These are phyloP conservation scores for Tolypocladium pustulatum DNA, from an alignment of 2,329 filamentous ascomycete genomes.

Conservation along the genomic window DNA sequence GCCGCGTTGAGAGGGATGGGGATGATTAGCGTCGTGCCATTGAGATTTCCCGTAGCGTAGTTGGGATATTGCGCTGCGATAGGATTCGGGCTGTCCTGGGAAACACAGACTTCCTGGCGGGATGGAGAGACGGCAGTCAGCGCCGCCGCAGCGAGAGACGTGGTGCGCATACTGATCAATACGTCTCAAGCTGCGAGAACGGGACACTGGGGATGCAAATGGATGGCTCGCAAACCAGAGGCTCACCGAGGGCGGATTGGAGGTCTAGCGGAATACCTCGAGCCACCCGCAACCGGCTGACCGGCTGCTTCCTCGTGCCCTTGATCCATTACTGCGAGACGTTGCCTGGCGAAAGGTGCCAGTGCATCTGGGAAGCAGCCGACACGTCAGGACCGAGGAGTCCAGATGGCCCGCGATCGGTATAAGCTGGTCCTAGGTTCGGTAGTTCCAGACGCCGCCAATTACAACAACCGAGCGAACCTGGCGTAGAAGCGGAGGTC, in stretches of 20 bases:
- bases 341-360: no score
- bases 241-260: background rate
- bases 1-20: constrained; percentile 38
- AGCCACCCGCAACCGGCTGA: no score
- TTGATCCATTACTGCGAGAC: no score
- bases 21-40: constrained; percentile 40
- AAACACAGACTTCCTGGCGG: background rate
- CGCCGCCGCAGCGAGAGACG: background rate
- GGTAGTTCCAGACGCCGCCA: background rate
- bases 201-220: background rate
- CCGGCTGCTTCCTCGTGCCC: no score
- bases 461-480: background rate
- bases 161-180: background rate
- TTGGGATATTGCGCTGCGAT: constrained; percentile 34
- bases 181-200: background rate
- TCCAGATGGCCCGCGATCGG: background rate
- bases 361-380: background rate
- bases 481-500: background rate
- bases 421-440: background rate
- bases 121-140: background rate
- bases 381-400: background rate
- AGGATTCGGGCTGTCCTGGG: constrained; percentile 24
- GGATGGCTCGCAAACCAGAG: background rate
- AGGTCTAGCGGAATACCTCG: background rate
- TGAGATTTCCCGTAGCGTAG: constrained; percentile 40